Conservation (phyloP, 1,139 yeast species). For the Pichia norvegensis region DNA sequence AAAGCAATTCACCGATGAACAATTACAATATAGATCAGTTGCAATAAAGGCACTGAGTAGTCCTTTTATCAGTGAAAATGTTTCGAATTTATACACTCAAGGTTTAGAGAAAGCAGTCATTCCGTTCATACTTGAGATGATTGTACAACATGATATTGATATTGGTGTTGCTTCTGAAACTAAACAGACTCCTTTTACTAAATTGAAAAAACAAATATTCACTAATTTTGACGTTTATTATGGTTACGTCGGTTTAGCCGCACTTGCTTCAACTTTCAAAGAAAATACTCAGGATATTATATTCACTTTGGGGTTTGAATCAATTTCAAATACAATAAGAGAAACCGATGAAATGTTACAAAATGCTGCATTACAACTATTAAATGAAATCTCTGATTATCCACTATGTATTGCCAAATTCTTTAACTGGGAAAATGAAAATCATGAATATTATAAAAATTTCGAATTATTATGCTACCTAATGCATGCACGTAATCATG, state of each 20-base stretch:
- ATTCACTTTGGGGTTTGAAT: constrained; percentile 32
- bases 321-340: constrained; percentile 34
- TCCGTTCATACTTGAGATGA: constrained; percentile 42
- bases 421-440: constrained; percentile 32
- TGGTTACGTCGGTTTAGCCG: constrained; percentile 19
- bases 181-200: constrained; percentile 16
- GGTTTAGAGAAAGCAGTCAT: constrained; percentile 28
- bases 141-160: constrained; percentile 27
- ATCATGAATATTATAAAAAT: constrained; percentile 26
- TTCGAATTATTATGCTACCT: constrained; percentile 25
- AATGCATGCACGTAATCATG: constrained; percentile 6
- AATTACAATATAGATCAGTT: constrained; percentile 21
- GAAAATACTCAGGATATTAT: constrained; percentile 28
- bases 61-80: constrained; percentile 38
- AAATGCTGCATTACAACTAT: constrained; percentile 40
- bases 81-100: constrained; percentile 29
- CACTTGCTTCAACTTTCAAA: constrained; percentile 21
- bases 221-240: constrained; percentile 12
- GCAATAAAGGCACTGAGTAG: constrained; percentile 36
- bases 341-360: constrained; percentile 34
- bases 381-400: constrained; percentile 38
- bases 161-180: constrained; percentile 2
- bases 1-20: constrained; percentile 11
- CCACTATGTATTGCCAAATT: constrained; percentile 43
- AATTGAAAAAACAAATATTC: constrained; percentile 14